A percentile compares a stretch with the other conserved stretches of the same genome.
Evolutionary conservation across 768 basidiomycete species (phyloP).

Genomic region (Tylopilus intermedius): DNA sequence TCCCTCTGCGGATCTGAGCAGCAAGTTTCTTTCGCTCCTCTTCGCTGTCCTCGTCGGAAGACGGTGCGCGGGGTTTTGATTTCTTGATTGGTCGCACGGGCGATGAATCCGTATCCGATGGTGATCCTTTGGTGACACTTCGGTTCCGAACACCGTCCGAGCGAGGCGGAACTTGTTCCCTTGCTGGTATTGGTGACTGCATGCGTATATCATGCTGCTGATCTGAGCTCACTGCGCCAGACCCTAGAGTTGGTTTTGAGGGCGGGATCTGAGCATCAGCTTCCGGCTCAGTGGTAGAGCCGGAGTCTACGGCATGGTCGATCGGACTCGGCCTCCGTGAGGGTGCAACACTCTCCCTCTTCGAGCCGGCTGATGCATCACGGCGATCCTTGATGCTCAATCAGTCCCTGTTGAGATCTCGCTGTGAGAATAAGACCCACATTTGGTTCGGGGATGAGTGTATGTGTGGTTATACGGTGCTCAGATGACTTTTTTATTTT

Average conservation of each 20-base stretch:
- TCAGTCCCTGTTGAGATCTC: constrained; percentile 8
- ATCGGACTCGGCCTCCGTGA: constrained; percentile 12
- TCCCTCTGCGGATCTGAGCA: constrained; percentile 38
- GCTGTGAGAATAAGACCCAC: constrained; percentile 16
- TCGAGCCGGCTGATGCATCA: constrained; percentile 1
- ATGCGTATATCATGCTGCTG: constrained; percentile 14
- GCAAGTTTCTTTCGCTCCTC: constrained; percentile 42
- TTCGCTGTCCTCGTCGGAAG: constrained; percentile 59
- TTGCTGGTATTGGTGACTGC: constrained; percentile 21
- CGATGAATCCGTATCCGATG: constrained; percentile 49
- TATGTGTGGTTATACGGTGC: constrained; percentile 3
- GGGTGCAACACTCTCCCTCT: neutral
- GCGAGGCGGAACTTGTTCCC: constrained; percentile 1
- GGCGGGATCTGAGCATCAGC: constrained; percentile 11
- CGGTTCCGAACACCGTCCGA: constrained; percentile 20
- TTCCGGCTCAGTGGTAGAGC: constrained; percentile 30
- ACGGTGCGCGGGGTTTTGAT: constrained; percentile 33
- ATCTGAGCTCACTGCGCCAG: constrained; percentile 5
- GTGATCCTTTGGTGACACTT: constrained; percentile 21
- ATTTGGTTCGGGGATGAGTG: constrained; percentile 9
- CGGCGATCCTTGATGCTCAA: constrained; percentile 14
- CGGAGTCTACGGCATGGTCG: constrained; percentile 12
- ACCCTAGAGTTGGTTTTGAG: neutral
- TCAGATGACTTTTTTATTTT: constrained; percentile 12
- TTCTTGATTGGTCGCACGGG: constrained; percentile 49